Evolutionary conservation across 2,329 filamentous ascomycete genomes (phyloP), one percentile per base, ranked within the genome.

Genomic region (Ophiostoma australiae): DNA sequence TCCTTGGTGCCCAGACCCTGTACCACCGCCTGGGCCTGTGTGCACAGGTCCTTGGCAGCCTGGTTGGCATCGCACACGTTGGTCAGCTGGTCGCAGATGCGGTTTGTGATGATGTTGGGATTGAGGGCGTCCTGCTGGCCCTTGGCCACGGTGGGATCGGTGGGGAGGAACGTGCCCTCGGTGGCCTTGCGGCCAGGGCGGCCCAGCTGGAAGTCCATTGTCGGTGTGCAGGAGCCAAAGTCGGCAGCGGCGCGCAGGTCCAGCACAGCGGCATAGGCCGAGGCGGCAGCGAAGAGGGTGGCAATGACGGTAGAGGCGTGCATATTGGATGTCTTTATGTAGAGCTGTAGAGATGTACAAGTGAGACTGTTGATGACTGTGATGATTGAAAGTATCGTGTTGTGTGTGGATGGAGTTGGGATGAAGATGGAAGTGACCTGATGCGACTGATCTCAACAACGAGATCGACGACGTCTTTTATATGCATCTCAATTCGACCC

Each of bases 21-120:
- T 66, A 78, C 74, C 71, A 75, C 70, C 7, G 84, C 81, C 80
- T 89, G 81, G 6, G 87, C 88, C 41, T 80, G 78, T 68, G 78
- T 75, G 79, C 86, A 89, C 10, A 83, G 81, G 13, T 82, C 77
- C 74, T 85, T 82, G 69, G 88, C 89, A 4, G 85, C 87, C 31
- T 81, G 82, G 76, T 87, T 88, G 69, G 89, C 89, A 58, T 81
- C 80, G 80, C 89, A 91, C 55, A 89, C 86, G 80, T 90, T 91
- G 76, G 80, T 84, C 72, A 91, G 83, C 80, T 90, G 87, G 79
- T 91, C 88, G 79, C 87, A 89, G 78, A 91, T 87, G 73, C 87
- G 85, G 84, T 89, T 90, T 77, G 88, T 90, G 82, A 91, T 91
- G 82, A 91, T 91, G 81, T 87, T 86, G 72, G 88, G 89, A 85